These are phyloP conservation scores for Rhodotorula sp. DNA, from an alignment of 1,284 basidiomycete genomes.

Conservation along the genomic window DNA sequence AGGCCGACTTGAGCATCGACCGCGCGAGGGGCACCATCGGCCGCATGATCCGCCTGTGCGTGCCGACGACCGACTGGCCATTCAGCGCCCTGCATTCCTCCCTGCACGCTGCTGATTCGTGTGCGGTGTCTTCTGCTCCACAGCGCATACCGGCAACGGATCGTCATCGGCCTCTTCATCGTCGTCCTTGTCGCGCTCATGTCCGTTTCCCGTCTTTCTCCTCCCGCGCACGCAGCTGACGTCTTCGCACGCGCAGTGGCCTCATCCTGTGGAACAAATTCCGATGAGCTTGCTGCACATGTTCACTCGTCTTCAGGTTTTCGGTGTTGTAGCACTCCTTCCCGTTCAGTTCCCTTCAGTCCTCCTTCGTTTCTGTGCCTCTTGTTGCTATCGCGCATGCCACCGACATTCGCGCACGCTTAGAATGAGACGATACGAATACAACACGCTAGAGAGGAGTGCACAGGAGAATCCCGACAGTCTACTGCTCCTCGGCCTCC, in stretches of 20 bases:
- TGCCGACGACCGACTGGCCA: neutral
- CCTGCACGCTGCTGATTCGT: no score
- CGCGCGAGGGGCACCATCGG: slow-evolving; percentile 31
- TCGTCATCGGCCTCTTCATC: slow-evolving; percentile 27
- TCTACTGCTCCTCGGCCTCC: neutral
- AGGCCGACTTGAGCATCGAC: slow-evolving; percentile 34
- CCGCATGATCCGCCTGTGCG: slow-evolving; percentile 35
- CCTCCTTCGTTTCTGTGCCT: neutral
- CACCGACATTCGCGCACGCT: neutral
- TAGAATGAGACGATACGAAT: neutral
- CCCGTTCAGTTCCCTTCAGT: neutral
- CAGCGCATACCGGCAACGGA: slow-evolving; percentile 30
- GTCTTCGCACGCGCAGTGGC: neutral
- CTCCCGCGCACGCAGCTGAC: neutral
- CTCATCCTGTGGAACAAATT: slow-evolving; percentile 34
- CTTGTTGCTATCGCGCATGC: neutral
- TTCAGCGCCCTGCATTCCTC: neutral
- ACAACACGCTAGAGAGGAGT: neutral
- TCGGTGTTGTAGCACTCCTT: neutral
- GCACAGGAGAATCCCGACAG: neutral
- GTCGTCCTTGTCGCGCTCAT: slow-evolving; percentile 23
- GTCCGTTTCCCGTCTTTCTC: neutral
- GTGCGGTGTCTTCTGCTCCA: rapidly evolving
- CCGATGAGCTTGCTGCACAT: neutral
- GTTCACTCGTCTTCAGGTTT: neutral